These are phyloP conservation scores for Agrocybe pediades DNA, from an alignment of 768 basidiomycete species.

Conservation along the genomic window DNA sequence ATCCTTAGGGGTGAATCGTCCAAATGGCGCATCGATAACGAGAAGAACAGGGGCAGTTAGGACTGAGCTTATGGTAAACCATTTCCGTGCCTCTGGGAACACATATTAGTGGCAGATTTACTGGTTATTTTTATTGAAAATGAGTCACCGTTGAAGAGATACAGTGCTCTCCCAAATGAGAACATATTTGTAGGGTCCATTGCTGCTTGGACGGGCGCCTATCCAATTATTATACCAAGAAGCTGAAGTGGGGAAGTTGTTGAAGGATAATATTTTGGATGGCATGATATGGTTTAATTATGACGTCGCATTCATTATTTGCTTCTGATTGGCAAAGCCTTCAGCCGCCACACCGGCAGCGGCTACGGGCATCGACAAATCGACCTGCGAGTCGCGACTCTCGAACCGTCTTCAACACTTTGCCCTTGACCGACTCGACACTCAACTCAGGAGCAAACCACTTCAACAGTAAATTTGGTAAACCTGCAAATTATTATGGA, in stretches of 20 bases:
- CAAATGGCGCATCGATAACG: conserved; percentile 76
- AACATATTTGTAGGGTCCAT: conserved; percentile 14
- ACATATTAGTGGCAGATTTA: neutral
- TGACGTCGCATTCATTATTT: neutral
- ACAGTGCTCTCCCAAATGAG: conserved; percentile 1
- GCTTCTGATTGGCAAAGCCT: too few species aligned
- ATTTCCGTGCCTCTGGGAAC: conserved; percentile 35
- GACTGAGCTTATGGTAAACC: conserved; percentile 44
- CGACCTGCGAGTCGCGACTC: too few species aligned
- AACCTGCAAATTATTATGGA: neutral
- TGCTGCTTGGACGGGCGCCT: conserved; percentile 1
- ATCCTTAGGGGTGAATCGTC: conserved; percentile 62
- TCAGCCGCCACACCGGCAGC: too few species aligned
- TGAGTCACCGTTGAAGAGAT: conserved; percentile 13
- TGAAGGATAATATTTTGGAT: too few species aligned
- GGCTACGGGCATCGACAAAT: too few species aligned
- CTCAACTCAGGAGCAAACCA: too few species aligned
- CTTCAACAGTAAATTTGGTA: neutral
- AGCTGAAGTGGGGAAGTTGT: neutral
- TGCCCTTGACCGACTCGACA: too few species aligned
- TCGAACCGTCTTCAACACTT: too few species aligned
- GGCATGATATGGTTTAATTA: too few species aligned
- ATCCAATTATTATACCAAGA: neutral
- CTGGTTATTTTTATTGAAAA: neutral
- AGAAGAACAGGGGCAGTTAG: conserved; percentile 40